These are phyloP conservation scores for Penicillium roqueforti DNA, from an alignment of 495 filamentous ascomycete species.

Conservation along the genomic window DNA sequence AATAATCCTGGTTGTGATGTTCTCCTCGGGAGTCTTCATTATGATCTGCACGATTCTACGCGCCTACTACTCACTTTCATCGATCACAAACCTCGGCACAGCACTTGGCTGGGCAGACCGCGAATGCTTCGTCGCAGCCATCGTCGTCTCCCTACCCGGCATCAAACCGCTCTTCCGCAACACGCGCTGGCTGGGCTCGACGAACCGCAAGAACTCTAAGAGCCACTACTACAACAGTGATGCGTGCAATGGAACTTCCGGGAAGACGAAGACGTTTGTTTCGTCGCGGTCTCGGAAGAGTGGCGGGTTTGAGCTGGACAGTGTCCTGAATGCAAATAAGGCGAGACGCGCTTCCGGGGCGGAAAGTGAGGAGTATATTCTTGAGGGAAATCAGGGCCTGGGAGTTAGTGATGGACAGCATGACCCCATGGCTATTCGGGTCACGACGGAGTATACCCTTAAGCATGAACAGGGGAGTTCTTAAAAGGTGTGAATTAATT, in stretches of 20 bases:
- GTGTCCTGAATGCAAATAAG: conserved; percentile 2
- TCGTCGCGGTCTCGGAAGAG: conserved; percentile 1
- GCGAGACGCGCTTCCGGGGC: background rate
- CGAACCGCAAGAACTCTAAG: conserved; percentile 11
- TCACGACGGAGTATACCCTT: conserved; percentile 15
- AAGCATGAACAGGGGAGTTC: background rate
- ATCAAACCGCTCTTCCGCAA: conserved; percentile 27
- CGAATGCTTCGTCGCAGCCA: conserved; percentile 24
- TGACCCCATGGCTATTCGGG: conserved; percentile 13
- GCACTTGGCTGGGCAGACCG: conserved; percentile 24
- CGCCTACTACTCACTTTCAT: conserved; percentile 22
- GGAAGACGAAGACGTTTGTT: conserved; percentile 14
- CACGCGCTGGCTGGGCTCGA: conserved; percentile 17
- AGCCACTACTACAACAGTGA: conserved; percentile 8
- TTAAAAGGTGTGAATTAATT: background rate
- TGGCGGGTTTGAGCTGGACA: conserved; percentile 6
- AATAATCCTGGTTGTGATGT: conserved; percentile 19
- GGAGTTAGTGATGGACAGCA: background rate
- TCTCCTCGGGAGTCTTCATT: conserved; percentile 29
- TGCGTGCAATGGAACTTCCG: conserved; percentile 11
- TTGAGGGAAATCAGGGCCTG: conserved; percentile 2
- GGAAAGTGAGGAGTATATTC: conserved; percentile 8
- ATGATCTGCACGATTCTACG: conserved; percentile 28
- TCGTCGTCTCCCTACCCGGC: conserved; percentile 21
- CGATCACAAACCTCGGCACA: conserved; percentile 17